These are phyloP conservation scores for Auxenochlorella pyrenoidosa DNA, from an alignment of 139 green algal genomes.

Conservation along the genomic window DNA sequence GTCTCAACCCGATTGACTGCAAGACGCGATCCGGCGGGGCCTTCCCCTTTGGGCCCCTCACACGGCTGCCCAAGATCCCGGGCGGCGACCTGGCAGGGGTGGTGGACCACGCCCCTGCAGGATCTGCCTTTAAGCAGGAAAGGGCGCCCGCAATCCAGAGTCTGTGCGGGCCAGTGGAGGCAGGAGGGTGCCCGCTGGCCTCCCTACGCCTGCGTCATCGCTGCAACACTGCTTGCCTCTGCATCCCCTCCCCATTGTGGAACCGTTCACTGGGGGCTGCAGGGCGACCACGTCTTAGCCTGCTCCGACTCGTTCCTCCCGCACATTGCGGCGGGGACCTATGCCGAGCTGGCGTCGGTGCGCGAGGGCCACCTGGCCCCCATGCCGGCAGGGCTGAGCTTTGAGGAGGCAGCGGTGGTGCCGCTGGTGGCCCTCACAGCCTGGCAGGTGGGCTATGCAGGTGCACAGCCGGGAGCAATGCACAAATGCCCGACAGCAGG, in stretches of 20 bases:
- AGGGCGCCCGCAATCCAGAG: too few species aligned
- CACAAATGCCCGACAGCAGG: too few species aligned
- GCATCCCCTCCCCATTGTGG: background rate
- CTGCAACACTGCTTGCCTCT: too few species aligned
- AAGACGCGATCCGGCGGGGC: background rate
- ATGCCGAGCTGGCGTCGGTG: background rate
- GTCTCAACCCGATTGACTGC: conserved; percentile 16
- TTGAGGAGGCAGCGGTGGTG: conserved; percentile 7
- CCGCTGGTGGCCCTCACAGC: conserved; percentile 22
- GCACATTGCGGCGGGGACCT: background rate
- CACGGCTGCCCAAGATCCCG: background rate
- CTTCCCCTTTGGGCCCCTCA: conserved; percentile 1
- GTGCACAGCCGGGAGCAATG: too few species aligned
- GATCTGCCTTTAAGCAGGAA: conserved; percentile 2
- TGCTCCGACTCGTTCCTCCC: conserved; percentile 17
- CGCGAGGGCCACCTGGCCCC: background rate
- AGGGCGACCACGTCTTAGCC: conserved; percentile 25
- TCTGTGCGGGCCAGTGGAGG: too few species aligned
- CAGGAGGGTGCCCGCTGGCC: background rate
- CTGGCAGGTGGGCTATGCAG: conserved; percentile 17
- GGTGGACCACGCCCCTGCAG: background rate
- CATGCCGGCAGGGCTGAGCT: background rate
- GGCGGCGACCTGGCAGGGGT: conserved; percentile 8
- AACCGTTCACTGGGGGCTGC: background rate
- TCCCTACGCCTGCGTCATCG: too few species aligned